Evolutionary conservation across 148 eudicot species (phyloP), one percentile per base, ranked within the genome.

Genomic region (Rhododendron ferrugineum): DNA sequence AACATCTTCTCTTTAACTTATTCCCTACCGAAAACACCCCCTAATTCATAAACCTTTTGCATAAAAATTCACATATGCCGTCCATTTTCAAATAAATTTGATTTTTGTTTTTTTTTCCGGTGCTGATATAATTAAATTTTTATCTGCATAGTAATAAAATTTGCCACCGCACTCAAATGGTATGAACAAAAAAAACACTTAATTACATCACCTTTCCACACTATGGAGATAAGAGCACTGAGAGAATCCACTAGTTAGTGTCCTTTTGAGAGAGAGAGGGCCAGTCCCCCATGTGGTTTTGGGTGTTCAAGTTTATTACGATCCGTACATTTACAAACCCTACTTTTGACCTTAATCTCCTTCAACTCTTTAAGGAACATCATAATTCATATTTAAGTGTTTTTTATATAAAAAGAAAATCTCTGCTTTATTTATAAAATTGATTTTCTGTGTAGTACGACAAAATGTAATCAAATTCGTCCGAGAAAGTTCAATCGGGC

Each of bases 161-260:
- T 54, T 20, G 54, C n/a, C 64, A 4, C 64, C 1, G 64, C 64
- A 58, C 64, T 58, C 64, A 5, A 58, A 58, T 58, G 64, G n/a
- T 4, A 18, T 58, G 64, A 1, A 20, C 23, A 58, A 0, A 28
- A 26, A 79, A 30, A 9, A 6, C 0, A 26, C 4, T 52, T 13
- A 28, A 36, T 64, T 66, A 79, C 79, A 50, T 85, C 87, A 85
- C 37, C 52, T 56, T 40, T 40, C 44, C 23, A 58, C 26, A 54
- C 54, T 15, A 70, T 58, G 40, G 83, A 80, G 79, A 85, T 79
- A 50, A 85, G 86, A 34, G 23, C 83, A 60, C 58, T 28, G 52
- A 26, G 44, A 40, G 49, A 79, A 64, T 3, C 79, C 66, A 85
- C 83, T 80, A 42, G 49, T 37, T 28, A 37, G 75, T 30, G 37